Conservation (phyloP, 129 eudicot genomes). For the Pseudognaphalium luteoalbum region DNA sequence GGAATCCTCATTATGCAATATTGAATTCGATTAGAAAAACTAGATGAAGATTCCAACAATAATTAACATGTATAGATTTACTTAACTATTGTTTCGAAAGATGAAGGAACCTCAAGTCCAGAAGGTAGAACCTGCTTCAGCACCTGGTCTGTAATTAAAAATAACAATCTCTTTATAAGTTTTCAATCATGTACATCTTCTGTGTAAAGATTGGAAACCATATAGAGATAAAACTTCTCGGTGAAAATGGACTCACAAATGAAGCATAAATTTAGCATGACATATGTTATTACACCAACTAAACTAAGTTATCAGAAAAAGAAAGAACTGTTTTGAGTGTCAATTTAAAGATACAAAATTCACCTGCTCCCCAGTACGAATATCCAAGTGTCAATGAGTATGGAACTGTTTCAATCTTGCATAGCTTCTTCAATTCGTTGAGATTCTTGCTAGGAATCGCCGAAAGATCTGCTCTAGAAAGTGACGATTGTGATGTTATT, state of each 20-base stretch:
- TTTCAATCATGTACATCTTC: slow-evolving; percentile 4
- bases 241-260: neutral
- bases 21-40: neutral
- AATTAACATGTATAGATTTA: slow-evolving; percentile 31
- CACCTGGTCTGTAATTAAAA: slow-evolving; percentile 65
- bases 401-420: slow-evolving; percentile 74
- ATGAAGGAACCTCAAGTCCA: slow-evolving; percentile 89
- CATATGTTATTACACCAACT: neutral
- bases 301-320: neutral
- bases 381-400: slow-evolving; percentile 87
- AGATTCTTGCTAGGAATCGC: slow-evolving; percentile 71
- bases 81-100: slow-evolving; percentile 99
- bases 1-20: slow-evolving; percentile 7
- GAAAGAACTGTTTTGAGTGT: neutral
- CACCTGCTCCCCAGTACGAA: slow-evolving; percentile 98
- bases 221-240: neutral
- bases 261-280: neutral
- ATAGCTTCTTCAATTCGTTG: slow-evolving; percentile 61
- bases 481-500: neutral
- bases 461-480: slow-evolving; percentile 64
- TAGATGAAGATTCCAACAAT: neutral
- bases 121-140: slow-evolving; percentile 90
- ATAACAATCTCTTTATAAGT: neutral
- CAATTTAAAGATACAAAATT: slow-evolving; percentile 18
- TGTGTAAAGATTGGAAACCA: neutral